phyloP scores from a whole-genome alignment of 306 rosid genomes.

The Rubus parviflorus region DNA sequence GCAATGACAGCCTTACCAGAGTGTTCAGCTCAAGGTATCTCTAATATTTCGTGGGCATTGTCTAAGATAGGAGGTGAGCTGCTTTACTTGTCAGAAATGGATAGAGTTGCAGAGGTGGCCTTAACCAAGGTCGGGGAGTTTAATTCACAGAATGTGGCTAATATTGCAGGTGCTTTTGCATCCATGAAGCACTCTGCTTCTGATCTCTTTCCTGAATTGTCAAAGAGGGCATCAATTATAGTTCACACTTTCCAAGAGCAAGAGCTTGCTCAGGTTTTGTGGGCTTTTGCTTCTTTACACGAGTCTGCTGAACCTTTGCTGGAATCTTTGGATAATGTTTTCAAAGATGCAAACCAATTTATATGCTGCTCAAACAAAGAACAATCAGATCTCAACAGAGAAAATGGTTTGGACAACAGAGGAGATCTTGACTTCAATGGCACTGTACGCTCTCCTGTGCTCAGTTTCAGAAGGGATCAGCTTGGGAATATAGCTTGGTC shows the following conservation, averaged over 20 bases:
- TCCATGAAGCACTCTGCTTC: conserved; percentile 89
- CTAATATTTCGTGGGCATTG: conserved; percentile 88
- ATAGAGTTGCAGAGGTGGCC: conserved; percentile 87
- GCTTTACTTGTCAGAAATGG: conserved; percentile 91
- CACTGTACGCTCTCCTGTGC: conserved; percentile 43
- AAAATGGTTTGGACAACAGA: conserved; percentile 25
- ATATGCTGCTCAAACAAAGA: conserved; percentile 33
- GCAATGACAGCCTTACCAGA: conserved; percentile 85
- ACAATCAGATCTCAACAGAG: conserved; percentile 27
- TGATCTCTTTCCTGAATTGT: conserved; percentile 66
- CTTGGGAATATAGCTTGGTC: conserved; percentile 89
- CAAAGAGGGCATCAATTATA: conserved; percentile 61
- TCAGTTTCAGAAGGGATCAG: conserved; percentile 67
- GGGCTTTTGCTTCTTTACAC: conserved; percentile 88
- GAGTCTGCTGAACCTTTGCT: conserved; percentile 63
- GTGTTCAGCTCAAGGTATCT: conserved; percentile 87
- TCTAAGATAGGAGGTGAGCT: conserved; percentile 92
- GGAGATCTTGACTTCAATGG: conserved; percentile 34
- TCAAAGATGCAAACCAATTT: conserved; percentile 45
- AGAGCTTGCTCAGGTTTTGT: conserved; percentile 87
- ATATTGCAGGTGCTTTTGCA: conserved; percentile 89
- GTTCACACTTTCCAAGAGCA: conserved; percentile 80
- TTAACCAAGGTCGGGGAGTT: conserved; percentile 67
- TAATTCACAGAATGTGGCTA: conserved; percentile 89
- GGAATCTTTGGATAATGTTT: conserved; percentile 64